Conservation (phyloP, 371 early-diverging fungal genomes). For the Rhizopus delemar region DNA sequence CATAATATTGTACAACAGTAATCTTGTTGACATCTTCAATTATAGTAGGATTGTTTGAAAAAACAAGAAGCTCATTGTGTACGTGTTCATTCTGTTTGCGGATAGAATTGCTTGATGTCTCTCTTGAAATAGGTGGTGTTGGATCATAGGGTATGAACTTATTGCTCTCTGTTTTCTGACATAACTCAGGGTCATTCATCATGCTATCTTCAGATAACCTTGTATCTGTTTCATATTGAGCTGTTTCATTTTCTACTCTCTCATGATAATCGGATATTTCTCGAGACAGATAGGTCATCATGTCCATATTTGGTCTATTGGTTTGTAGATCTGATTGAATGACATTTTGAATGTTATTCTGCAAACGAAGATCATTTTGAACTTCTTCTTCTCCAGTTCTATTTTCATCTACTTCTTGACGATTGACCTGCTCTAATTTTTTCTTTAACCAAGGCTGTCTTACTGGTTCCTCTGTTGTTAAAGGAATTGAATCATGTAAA, state of each 20-base stretch:
- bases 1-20: constrained; percentile 25
- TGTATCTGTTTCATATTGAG: constrained; percentile 9
- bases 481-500: constrained; percentile 12
- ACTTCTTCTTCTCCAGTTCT: neutral
- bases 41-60: constrained; percentile 16
- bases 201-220: constrained; percentile 1
- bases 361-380: neutral
- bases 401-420: neutral
- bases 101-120: neutral
- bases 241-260: constrained; percentile 3
- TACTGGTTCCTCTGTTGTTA: constrained; percentile 38
- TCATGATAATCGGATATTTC: constrained; percentile 20
- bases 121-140: neutral
- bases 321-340: neutral
- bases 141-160: constrained; percentile 30
- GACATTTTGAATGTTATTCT: constrained; percentile 20
- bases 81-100: constrained; percentile 1
- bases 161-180: constrained; percentile 35
- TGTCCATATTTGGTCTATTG: constrained; percentile 1
- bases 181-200: constrained; percentile 25
- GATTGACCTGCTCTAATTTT: constrained; percentile 24
- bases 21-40: constrained; percentile 9
- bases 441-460: constrained; percentile 23
- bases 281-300: constrained; percentile 18
- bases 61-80: constrained; percentile 14